Evolutionary conservation across 257 asterid genomes (phyloP).

Genomic region (Ligustrum vulgare): DNA sequence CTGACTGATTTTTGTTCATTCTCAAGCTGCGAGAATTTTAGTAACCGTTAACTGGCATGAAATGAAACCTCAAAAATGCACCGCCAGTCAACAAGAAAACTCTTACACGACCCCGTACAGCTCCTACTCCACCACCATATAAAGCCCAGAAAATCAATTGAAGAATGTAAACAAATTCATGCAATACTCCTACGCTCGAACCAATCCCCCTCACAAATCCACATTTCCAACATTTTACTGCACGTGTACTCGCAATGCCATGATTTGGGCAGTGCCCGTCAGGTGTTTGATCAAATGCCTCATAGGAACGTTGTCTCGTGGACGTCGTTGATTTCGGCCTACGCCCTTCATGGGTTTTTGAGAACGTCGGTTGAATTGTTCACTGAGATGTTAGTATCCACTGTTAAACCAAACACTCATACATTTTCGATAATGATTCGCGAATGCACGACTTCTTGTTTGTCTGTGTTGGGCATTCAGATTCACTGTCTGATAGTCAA

Average conservation of each 20-base stretch:
- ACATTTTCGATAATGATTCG: slow-evolving; percentile 12
- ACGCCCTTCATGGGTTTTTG: slow-evolving; percentile 2
- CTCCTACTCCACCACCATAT: slow-evolving; percentile 8
- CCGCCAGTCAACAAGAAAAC: background rate
- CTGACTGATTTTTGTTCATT: background rate
- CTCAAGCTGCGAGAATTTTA: background rate
- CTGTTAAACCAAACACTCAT: slow-evolving; percentile 13
- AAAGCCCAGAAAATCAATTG: slow-evolving; percentile 16
- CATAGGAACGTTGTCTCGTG: slow-evolving; percentile 15
- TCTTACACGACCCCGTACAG: background rate
- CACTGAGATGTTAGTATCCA: slow-evolving; percentile 1
- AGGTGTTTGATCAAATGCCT: slow-evolving; percentile 19
- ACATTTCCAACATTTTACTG: slow-evolving; percentile 10
- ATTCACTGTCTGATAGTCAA: slow-evolving; percentile 16
- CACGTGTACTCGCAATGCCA: background rate
- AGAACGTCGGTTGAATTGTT: slow-evolving; percentile 6
- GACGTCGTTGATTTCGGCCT: slow-evolving; percentile 22
- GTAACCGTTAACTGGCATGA: background rate
- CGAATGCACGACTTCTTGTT: slow-evolving; percentile 3
- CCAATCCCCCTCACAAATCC: background rate
- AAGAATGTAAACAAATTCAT: slow-evolving; percentile 22
- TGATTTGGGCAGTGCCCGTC: slow-evolving; percentile 17
- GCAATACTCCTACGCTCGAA: background rate
- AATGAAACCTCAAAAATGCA: background rate
- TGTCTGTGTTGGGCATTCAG: slow-evolving; percentile 15